Evolutionary conservation across 192 early-diverging fungal genomes (phyloP).

Genomic region (Spizellomyces sp.): DNA sequence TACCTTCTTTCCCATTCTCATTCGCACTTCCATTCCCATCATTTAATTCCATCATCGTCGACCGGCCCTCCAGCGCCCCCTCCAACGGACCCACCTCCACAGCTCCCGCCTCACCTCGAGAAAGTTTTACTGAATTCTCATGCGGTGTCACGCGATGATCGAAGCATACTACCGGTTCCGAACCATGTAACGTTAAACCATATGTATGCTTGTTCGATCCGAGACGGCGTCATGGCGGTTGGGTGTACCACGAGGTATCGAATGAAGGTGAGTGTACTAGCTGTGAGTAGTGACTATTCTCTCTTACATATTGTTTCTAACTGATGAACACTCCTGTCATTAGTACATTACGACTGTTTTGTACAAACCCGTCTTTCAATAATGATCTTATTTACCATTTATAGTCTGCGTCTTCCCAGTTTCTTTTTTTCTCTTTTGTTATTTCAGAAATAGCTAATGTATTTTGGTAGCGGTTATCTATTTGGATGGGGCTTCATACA

Average conservation of each 20-base stretch:
- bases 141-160: constrained; percentile 62
- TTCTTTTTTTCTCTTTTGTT: too few relatives aligned
- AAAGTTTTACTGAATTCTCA: constrained; percentile 84
- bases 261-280: constrained; percentile 64
- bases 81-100: constrained; percentile 69
- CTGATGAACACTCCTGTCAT: not conserved
- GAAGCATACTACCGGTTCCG: constrained; percentile 81
- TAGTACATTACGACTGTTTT: constrained; percentile 59
- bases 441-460: too few relatives aligned
- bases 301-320: constrained; percentile 1
- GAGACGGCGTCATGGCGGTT: constrained; percentile 94
- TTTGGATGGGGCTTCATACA: not conserved
- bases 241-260: constrained; percentile 88
- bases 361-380: constrained; percentile 54
- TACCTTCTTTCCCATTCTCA: not conserved
- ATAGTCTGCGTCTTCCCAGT: too few relatives aligned
- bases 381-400: not conserved
- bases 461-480: too few relatives aligned
- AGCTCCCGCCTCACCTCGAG: constrained; percentile 88
- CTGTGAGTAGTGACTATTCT: not conserved
- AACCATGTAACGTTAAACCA: constrained; percentile 95
- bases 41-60: constrained; percentile 13
- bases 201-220: constrained; percentile 93
- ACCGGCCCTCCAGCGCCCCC: constrained; percentile 22
- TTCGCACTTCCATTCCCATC: constrained; percentile 6